A percentile compares a stretch with the other conserved stretches of the same genome.
These are phyloP conservation scores for Clonostachys chloroleuca DNA, from an alignment of 2,329 filamentous ascomycete genomes.

Conservation along the genomic window DNA sequence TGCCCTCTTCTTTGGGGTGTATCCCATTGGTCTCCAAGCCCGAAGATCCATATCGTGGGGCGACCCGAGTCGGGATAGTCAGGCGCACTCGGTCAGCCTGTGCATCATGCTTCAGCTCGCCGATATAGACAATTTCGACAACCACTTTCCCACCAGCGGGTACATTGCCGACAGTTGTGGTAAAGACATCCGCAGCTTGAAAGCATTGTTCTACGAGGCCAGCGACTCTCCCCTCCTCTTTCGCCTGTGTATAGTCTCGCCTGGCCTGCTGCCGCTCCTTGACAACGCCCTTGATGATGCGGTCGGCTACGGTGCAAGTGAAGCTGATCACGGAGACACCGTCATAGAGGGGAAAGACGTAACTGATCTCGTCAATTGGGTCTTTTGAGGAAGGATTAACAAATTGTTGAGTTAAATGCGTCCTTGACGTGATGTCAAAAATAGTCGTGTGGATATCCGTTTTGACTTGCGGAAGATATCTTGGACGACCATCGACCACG, in stretches of 20 bases:
- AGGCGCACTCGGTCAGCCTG: slow-evolving; percentile 64
- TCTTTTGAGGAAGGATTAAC: slow-evolving; percentile 41
- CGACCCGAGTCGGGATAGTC: slow-evolving; percentile 63
- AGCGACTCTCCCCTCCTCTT: slow-evolving; percentile 54
- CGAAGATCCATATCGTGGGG: slow-evolving; percentile 56
- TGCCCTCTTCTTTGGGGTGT: slow-evolving; percentile 5
- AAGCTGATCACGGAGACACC: slow-evolving; percentile 68
- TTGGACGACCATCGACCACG: slow-evolving; percentile 8
- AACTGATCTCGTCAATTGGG: slow-evolving; percentile 44
- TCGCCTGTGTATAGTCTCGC: slow-evolving; percentile 53
- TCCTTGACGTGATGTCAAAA: slow-evolving; percentile 44
- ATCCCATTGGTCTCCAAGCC: not conserved
- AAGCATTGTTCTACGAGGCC: slow-evolving; percentile 61
- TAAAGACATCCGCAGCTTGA: slow-evolving; percentile 63
- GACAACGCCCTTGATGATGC: slow-evolving; percentile 59
- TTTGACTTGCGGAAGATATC: slow-evolving; percentile 54
- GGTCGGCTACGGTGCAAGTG: slow-evolving; percentile 56
- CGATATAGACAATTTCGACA: slow-evolving; percentile 62
- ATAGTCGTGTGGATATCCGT: slow-evolving; percentile 58
- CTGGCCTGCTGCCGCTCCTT: slow-evolving; percentile 62
- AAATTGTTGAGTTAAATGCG: slow-evolving; percentile 52
- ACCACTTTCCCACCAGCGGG: slow-evolving; percentile 51
- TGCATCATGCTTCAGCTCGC: slow-evolving; percentile 68
- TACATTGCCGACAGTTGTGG: slow-evolving; percentile 64
- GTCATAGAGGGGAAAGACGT: slow-evolving; percentile 69